Evolutionary conservation across 1,284 basidiomycete species (phyloP), one percentile per base, ranked within the genome.

Genomic region (Pseudozyma thailandica): DNA sequence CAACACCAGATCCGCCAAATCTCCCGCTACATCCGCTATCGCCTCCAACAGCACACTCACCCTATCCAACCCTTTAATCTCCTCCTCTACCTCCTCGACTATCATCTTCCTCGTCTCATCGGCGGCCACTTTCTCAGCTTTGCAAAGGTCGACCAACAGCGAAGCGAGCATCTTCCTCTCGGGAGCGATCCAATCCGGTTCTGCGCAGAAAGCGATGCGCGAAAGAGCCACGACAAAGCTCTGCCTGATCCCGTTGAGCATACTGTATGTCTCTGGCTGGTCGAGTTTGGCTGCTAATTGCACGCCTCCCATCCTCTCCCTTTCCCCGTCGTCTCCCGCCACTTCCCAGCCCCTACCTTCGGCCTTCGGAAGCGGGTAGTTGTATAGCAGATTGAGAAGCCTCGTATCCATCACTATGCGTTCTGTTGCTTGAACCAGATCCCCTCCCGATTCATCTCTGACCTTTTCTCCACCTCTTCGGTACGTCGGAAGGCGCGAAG

Each of bases 161-260:
- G 44, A 20, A 7, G 35, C 46, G 3, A 68, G 41, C 6, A 68
- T 27, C 33, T 52, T 57, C 23, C 64, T 56, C 47, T 71, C 68
- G 5, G 33, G 6, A 9, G 38, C 53, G 10, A 80, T 63, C 78
- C 78, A 80, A 27, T 68, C 63, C 15, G 78, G 78, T 39, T 79
- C 78, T 1, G 58, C 33, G 20, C 74, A 73, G 50, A 75, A 80
- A 0, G 78, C 78, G 18, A 79, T 64, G 26, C 77, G 60, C 5
- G 55, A 61, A 10, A 80, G 46, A 2, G 75, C 59, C 3, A 79
- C 72, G 33, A 79, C 51, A 37, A 77, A 80, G 15, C 68, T 75
- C 51, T 77, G 72, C 10, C 69, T 68, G 26, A 80, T 72, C 15
- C 78, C 78, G 50, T 80, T 79, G 33, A 79, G 57, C 58, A 76